Evolutionary conservation across 2,329 filamentous ascomycete genomes (phyloP).

Genomic region (Escovopsis sp.): DNA sequence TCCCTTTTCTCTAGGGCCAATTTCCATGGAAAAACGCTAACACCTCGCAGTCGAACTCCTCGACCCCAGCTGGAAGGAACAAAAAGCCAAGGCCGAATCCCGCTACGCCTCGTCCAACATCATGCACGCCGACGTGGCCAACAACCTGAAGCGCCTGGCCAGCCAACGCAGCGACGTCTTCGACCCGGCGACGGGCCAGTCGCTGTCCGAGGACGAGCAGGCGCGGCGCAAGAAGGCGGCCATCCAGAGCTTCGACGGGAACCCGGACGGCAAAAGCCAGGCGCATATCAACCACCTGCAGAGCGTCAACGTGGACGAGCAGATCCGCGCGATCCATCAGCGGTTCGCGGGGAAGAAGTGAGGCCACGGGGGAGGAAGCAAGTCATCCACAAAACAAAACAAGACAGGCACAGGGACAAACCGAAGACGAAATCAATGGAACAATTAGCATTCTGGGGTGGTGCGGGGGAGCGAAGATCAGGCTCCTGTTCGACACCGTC

Average conservation of each 20-base stretch:
- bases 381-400: too few species aligned
- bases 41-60: slow-evolving; percentile 59
- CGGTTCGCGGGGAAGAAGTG: slow-evolving; percentile 30
- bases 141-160: slow-evolving; percentile 88
- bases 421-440: too few species aligned
- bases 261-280: slow-evolving; percentile 41
- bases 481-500: too few species aligned
- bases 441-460: too few species aligned
- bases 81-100: slow-evolving; percentile 76
- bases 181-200: slow-evolving; percentile 53
- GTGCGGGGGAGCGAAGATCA: too few species aligned
- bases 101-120: slow-evolving; percentile 76
- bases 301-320: slow-evolving; percentile 68
- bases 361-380: slow-evolving; percentile 1
- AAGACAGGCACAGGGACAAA: neutral
- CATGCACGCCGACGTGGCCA: slow-evolving; percentile 73
- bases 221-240: slow-evolving; percentile 64
- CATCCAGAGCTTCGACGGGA: slow-evolving; percentile 46
- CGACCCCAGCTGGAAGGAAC: slow-evolving; percentile 90
- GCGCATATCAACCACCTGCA: slow-evolving; percentile 43
- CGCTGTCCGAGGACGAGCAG: slow-evolving; percentile 57
- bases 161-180: slow-evolving; percentile 81
- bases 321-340: slow-evolving; percentile 52
- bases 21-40: neutral
- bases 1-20: neutral